Evolutionary conservation across 306 rosid species (phyloP).

Genomic region (Hippophae tibetana): DNA sequence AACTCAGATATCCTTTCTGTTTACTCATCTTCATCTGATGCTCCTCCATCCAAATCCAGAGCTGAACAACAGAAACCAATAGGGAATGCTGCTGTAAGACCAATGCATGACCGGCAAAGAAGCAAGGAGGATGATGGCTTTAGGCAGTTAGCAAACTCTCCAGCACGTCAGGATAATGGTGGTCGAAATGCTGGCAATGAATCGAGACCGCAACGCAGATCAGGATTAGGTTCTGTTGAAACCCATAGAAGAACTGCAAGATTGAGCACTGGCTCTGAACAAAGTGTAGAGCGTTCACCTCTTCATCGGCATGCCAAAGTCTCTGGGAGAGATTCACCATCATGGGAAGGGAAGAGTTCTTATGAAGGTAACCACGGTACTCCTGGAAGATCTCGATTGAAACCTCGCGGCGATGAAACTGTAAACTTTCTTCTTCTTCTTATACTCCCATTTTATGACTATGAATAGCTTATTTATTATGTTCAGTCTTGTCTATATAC

Average conservation of each 20-base stretch:
- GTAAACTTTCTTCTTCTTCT: conserved; percentile 35
- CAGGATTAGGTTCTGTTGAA: conserved; percentile 43
- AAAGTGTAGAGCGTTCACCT: conserved; percentile 76
- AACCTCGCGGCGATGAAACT: conserved; percentile 58
- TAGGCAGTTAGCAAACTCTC: conserved; percentile 45
- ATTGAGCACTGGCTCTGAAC: conserved; percentile 45
- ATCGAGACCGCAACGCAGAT: conserved; percentile 32
- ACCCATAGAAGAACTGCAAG: conserved; percentile 46
- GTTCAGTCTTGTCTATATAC: not conserved
- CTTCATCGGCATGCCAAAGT: conserved; percentile 65
- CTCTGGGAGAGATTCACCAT: conserved; percentile 50
- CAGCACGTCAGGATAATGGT: conserved; percentile 41
- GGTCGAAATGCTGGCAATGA: conserved; percentile 36
- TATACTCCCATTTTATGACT: not conserved
- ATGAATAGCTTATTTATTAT: conserved; percentile 1
- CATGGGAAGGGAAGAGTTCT: conserved; percentile 55
- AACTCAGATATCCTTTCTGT: conserved; percentile 37
- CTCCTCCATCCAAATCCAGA: conserved; percentile 34
- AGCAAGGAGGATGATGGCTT: conserved; percentile 53
- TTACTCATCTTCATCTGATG: conserved; percentile 29
- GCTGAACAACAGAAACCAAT: conserved; percentile 27
- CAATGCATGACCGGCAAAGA: conserved; percentile 31
- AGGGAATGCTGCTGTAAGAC: conserved; percentile 23
- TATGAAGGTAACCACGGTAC: conserved; percentile 65
- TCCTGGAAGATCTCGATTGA: conserved; percentile 61